phyloP scores from a whole-genome alignment of 768 basidiomycete species.

The Pilatotrama ljubarskyi region DNA sequence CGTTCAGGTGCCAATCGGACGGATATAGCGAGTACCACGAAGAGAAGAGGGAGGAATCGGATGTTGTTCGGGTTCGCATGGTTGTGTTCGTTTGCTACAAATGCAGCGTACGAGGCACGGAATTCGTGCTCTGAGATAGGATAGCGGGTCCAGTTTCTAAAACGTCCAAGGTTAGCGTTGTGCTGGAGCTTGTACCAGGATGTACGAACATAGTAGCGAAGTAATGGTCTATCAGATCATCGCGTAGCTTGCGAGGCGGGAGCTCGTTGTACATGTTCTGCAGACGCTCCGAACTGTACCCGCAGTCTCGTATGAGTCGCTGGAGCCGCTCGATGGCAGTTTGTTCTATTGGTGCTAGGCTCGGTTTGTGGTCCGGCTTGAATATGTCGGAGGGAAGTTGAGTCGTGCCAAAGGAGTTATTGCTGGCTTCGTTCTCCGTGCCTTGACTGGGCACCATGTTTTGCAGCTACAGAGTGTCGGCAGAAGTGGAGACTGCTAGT shows the following conservation, averaged over 20 bases:
- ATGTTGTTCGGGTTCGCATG: conserved; percentile 69
- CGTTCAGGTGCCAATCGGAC: conserved; percentile 83
- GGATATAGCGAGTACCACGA: conserved; percentile 88
- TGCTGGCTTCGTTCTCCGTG: background rate
- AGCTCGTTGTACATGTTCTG: conserved; percentile 87
- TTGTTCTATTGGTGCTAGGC: conserved; percentile 32
- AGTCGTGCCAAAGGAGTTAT: conserved; percentile 9
- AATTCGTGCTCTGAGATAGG: conserved; percentile 87
- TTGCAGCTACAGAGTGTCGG: conserved; percentile 1
- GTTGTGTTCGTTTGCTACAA: conserved; percentile 56
- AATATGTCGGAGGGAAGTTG: conserved; percentile 4
- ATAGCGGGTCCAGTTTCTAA: conserved; percentile 91
- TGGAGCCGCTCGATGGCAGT: conserved; percentile 81
- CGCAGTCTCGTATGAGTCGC: conserved; percentile 87
- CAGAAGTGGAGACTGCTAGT: background rate
- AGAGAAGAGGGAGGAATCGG: conserved; percentile 87
- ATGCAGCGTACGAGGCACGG: conserved; percentile 69
- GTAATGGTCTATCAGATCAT: conserved; percentile 81
- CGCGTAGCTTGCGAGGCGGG: conserved; percentile 72
- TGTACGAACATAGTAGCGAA: conserved; percentile 64
- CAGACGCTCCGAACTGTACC: conserved; percentile 87
- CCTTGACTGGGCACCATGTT: conserved; percentile 13
- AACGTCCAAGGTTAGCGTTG: background rate
- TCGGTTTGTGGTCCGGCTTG: conserved; percentile 35
- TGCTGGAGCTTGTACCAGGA: conserved; percentile 11